A percentile compares a stretch with the other conserved stretches of the same genome.
These are phyloP conservation scores for Leishmania tarentolae DNA, from an alignment of 208 protist species.

Conservation along the genomic window DNA sequence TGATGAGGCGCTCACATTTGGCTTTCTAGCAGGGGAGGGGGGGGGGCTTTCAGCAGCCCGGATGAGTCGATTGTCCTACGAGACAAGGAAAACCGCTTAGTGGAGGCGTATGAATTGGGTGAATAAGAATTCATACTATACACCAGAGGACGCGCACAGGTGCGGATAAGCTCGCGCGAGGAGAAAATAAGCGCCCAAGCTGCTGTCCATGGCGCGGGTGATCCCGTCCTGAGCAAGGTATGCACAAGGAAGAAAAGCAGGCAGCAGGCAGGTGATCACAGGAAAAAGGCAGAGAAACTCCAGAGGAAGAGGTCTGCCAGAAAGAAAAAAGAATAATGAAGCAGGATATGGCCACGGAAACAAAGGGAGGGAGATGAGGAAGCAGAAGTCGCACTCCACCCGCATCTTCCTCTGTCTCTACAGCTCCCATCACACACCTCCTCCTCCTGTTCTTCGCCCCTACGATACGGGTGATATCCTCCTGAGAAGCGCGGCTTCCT, in stretches of 20 bases:
- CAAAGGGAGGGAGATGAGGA: not conserved
- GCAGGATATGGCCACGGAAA: not conserved
- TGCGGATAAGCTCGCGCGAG: not conserved
- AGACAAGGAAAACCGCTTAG: not conserved
- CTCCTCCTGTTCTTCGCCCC: not conserved
- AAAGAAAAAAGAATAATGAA: conserved; percentile 1
- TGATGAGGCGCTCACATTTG: too few relatives aligned
- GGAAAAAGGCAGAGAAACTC: not conserved
- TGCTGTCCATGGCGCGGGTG: too few relatives aligned
- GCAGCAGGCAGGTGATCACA: not conserved
- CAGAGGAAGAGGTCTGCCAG: not conserved
- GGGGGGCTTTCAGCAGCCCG: too few relatives aligned
- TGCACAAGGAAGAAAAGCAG: not conserved
- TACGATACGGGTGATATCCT: not conserved
- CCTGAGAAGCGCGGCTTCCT: not conserved
- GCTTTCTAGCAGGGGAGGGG: too few relatives aligned
- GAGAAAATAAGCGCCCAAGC: not conserved
- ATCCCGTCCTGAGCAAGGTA: not conserved
- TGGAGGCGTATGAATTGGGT: not conserved
- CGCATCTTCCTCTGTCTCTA: not conserved
- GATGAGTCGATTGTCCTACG: not conserved
- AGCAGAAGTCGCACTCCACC: not conserved
- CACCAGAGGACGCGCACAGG: not conserved
- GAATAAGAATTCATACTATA: not conserved
- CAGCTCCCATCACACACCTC: not conserved